Base-by-base conservation (phyloP, 352 stramenopile species). In the Aphanomyces astaci region DNA sequence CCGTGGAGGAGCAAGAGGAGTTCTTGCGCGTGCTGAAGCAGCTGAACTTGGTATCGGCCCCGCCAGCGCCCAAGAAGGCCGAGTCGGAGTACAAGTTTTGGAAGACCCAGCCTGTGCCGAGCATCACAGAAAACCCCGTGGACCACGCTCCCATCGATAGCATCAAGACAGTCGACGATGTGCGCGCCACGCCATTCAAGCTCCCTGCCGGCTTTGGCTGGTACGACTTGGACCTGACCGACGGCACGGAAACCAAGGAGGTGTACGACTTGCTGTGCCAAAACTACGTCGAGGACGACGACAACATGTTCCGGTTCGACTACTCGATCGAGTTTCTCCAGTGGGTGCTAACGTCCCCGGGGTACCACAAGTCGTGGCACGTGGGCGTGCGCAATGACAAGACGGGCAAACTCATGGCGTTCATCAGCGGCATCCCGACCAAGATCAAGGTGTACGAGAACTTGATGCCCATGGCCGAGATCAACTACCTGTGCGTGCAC, bases 401-500 rank as follows among this genome's bases (percentile, higher is more conserved):
- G 68, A 97, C 74, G 30, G 79, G 87, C 59, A 97, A 98, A 74
- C 88, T 99, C 32, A 90, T 99, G 67, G 97, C 91, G 4, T 98
- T 99, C 70, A 99, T 99, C 76, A 97, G 86, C 17, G 97, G 83
- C 10, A 93, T 99, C 62, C 97, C 97, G 1, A 94, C 88, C 64
- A 87, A 75, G 43, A 76, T 91, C 3, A 72, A 76, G 30, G 88
- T 92, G 27, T 85, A 92, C 73, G 64, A 73, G 0, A 45, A 84
- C 19, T 69, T 63, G 22, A 68, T 90, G 63, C 19, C 53, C 0
- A 86, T 92, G 76, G 95, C 96, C 1, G 95, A 99, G 76, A 98
- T 99, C 66, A 99, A 99, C 78, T 99, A 99, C 76, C 80, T 99
- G 10, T 99, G 97, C 75, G 95, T 99, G 10, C 96, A 99, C 85